phyloP scores from a whole-genome alignment of 192 early-diverging fungal species.

The Rhizophagus clarus region DNA sequence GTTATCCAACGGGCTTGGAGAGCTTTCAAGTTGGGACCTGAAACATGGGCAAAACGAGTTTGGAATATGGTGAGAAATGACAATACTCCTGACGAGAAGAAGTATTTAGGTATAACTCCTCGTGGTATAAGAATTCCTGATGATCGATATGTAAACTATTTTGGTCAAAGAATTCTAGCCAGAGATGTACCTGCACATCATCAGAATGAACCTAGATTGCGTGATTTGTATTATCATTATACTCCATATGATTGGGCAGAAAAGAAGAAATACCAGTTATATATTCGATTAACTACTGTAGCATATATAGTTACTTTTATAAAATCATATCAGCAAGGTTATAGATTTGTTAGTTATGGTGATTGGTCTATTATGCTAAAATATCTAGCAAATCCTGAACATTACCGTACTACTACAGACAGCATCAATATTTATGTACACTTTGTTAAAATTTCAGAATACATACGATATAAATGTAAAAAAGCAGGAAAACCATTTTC shows the following conservation, averaged over 20 bases:
- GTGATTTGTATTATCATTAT: too few species aligned
- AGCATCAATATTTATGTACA: not conserved
- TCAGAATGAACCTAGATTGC: too few species aligned
- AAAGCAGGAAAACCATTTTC: not conserved
- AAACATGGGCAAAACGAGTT: too few species aligned
- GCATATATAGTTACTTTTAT: too few species aligned
- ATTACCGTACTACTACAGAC: slow-evolving; percentile 2
- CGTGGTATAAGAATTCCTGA: slow-evolving; percentile 2
- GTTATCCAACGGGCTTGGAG: too few species aligned
- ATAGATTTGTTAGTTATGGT: not conserved
- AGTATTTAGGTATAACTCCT: too few species aligned
- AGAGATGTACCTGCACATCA: not conserved
- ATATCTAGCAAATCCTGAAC: slow-evolving; percentile 3
- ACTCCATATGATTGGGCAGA: too few species aligned
- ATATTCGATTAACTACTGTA: too few species aligned
- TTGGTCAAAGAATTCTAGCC: not conserved
- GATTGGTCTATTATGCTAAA: slow-evolving; percentile 5
- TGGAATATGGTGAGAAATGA: too few species aligned
- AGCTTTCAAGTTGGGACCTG: too few species aligned
- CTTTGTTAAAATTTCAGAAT: slow-evolving; percentile 13
- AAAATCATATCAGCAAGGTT: not conserved
- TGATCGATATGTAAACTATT: slow-evolving; percentile 1
- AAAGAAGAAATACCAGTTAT: too few species aligned
- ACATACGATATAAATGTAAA: not conserved
- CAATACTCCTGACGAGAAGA: too few species aligned